Evolutionary conservation across 2,329 filamentous ascomycete species (phyloP).

Genomic region (Didymella exigua): DNA sequence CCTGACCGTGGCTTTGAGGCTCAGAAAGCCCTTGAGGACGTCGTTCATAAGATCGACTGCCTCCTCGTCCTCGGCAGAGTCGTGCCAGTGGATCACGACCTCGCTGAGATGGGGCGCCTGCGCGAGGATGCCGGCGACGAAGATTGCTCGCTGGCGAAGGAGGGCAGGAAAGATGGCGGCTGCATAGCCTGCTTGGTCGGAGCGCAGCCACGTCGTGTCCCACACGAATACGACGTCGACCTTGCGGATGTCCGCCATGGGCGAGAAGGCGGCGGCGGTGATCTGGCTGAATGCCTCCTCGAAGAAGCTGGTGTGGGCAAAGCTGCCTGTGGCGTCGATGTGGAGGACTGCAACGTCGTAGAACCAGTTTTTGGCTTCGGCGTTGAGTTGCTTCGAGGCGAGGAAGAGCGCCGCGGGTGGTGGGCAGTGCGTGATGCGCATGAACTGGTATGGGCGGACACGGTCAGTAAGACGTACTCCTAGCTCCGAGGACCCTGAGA

Average conservation of each 20-base stretch:
- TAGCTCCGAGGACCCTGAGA: too few species aligned
- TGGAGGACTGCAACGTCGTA: conserved; percentile 39
- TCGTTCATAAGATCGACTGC: conserved; percentile 29
- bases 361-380: conserved; percentile 42
- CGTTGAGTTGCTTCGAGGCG: conserved; percentile 35
- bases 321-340: conserved; percentile 42
- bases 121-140: conserved; percentile 32
- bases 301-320: conserved; percentile 43
- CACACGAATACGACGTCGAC: conserved; percentile 41
- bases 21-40: conserved; percentile 30
- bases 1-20: conserved; percentile 27
- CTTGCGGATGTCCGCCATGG: conserved; percentile 43
- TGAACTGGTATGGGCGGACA: conserved; percentile 24
- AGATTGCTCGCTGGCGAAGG: conserved; percentile 31
- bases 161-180: conserved; percentile 37
- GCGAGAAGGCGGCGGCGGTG: conserved; percentile 39
- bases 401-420: conserved; percentile 40
- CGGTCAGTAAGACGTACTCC: conserved; percentile 1
- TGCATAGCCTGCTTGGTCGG: conserved; percentile 20
- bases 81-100: conserved; percentile 42
- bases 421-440: conserved; percentile 39
- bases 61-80: conserved; percentile 35
- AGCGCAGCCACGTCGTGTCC: conserved; percentile 43
- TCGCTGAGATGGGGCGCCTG: conserved; percentile 35
- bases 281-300: conserved; percentile 38